phyloP scores from a whole-genome alignment of 2,329 filamentous ascomycete species.

The Epichloe uncinata region DNA sequence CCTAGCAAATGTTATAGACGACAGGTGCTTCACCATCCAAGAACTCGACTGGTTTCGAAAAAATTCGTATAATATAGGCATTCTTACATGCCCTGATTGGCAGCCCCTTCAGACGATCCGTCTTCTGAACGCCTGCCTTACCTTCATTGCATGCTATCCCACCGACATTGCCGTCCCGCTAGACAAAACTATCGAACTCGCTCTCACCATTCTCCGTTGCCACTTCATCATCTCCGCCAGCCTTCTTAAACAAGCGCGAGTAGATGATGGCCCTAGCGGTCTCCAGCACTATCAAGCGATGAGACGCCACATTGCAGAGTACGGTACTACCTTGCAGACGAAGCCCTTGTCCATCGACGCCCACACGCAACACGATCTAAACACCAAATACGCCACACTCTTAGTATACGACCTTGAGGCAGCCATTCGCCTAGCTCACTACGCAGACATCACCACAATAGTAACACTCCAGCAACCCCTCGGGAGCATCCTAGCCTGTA shows the following conservation, averaged over 20 bases:
- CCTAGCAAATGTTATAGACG: conserved; percentile 24
- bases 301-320: conserved; percentile 40
- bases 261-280: conserved; percentile 27
- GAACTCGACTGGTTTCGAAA: conserved; percentile 79
- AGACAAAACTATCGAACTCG: background rate
- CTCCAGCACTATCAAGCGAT: conserved; percentile 48
- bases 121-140: conserved; percentile 41
- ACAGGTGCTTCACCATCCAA: conserved; percentile 40
- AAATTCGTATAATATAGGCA: conserved; percentile 65
- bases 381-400: conserved; percentile 50
- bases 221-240: conserved; percentile 49
- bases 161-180: conserved; percentile 15
- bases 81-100: conserved; percentile 46
- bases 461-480: conserved; percentile 38
- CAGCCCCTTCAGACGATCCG: conserved; percentile 38
- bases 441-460: conserved; percentile 50
- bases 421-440: conserved; percentile 50
- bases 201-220: conserved; percentile 48
- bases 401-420: conserved; percentile 72
- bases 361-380: conserved; percentile 36
- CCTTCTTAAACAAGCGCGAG: conserved; percentile 1
- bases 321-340: background rate
- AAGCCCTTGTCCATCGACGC: conserved; percentile 21
- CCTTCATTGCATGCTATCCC: conserved; percentile 39
- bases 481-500: conserved; percentile 34